Evolutionary conservation across 2,329 filamentous ascomycete genomes (phyloP).

Genomic region (Penicillium sp.): DNA sequence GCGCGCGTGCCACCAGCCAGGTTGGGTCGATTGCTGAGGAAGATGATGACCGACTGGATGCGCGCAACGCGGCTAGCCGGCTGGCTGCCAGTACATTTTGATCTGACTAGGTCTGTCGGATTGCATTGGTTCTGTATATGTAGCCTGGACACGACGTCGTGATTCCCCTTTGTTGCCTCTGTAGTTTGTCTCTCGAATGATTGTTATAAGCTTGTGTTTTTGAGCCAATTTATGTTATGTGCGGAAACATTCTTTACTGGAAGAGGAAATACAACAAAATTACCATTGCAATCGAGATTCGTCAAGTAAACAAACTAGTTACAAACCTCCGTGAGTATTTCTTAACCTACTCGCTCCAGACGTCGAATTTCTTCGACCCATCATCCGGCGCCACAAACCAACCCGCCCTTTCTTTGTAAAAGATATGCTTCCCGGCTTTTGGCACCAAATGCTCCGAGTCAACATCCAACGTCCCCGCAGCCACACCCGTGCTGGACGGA

Average conservation of each 20-base stretch:
- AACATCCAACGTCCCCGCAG: slow-evolving; percentile 47
- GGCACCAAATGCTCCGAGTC: slow-evolving; percentile 32
- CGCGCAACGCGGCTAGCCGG: slow-evolving; percentile 89
- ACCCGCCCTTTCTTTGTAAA: slow-evolving; percentile 43
- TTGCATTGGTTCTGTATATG: slow-evolving; percentile 33
- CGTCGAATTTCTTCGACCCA: slow-evolving; percentile 31
- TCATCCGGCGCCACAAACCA: slow-evolving; percentile 45
- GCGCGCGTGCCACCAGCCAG: slow-evolving; percentile 49
- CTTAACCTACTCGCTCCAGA: slow-evolving; percentile 11
- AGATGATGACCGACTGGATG: slow-evolving; percentile 88
- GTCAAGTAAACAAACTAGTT: neutral
- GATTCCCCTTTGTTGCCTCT: slow-evolving; percentile 34
- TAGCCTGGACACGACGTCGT: slow-evolving; percentile 34
- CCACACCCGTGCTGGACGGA: slow-evolving; percentile 35
- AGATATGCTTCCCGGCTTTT: slow-evolving; percentile 45
- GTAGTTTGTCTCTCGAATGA: slow-evolving; percentile 25
- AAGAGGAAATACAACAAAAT: neutral
- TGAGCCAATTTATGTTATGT: slow-evolving; percentile 1
- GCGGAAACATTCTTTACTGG: neutral
- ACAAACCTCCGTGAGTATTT: too few species aligned
- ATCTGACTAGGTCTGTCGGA: slow-evolving; percentile 53
- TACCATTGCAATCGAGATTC: neutral
- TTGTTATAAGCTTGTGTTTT: slow-evolving; percentile 20
- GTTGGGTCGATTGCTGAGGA: slow-evolving; percentile 52
- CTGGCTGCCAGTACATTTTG: slow-evolving; percentile 93